Base-by-base conservation (phyloP, 2,329 filamentous ascomycete species). In the Ceratocystis huliohia region DNA sequence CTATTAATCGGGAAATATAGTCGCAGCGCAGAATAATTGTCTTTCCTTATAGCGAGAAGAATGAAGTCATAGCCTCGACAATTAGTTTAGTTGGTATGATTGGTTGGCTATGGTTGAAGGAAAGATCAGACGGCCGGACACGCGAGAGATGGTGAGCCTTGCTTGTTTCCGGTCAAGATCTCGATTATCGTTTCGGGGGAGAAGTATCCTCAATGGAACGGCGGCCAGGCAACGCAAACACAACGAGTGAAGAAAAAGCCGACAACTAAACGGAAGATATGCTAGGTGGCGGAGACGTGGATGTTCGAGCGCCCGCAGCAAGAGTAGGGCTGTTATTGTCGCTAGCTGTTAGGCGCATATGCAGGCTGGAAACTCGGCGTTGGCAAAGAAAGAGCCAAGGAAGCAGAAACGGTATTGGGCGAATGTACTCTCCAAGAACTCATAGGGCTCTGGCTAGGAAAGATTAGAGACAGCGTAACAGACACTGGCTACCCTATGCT, bases 21-120 rank as follows among this genome's bases (percentile, higher is more conserved):
- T 41, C 13, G 37, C 37, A 13, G 37, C 37, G 37, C 37, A 41
- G 15, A 41, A 41, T 15, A 5, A 28, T 22, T 67, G 66, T 65
- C 66, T 67, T 65, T 67, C 63, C 56, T 62, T 67, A 67, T 67
- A 25, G 48, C 15, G 44, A 48, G 20, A 20, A 5, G 37, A 15
- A 61, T 45, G 53, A 4, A 41, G 53, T 61, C 64, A 65, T 65
- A 33, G 25, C 30, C 46, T 59, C 15, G 61, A 33, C 28, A 44
- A 10, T 20, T 61, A 28, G 25, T 15, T 5, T n/a, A 37, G 17
- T 61, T 37, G 28, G 57, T 13, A 17, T 59, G 13, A 30, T 28
- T 33, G 37, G 33, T 56, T 25, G 33, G 17, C 5, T 28, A 37
- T 22, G 15, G 61, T 48, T 22, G 46, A 56, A 56, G 22, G 44